A percentile compares a stretch with the other conserved stretches of the same genome.
phyloP scores from a whole-genome alignment of 805 yeast genomes.

The Spathaspora passalidarum region DNA sequence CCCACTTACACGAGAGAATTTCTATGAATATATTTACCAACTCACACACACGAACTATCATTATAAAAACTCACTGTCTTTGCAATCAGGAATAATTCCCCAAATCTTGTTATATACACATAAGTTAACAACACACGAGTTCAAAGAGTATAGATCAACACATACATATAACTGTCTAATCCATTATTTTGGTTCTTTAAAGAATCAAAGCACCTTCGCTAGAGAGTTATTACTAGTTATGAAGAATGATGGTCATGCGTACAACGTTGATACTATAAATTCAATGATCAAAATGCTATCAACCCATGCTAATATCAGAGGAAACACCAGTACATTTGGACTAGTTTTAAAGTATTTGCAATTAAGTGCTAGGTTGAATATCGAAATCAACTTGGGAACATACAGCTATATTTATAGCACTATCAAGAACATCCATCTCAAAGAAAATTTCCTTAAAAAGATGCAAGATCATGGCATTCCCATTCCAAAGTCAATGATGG shows the following conservation, averaged over 20 bases:
- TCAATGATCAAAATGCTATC: slow-evolving; percentile 28
- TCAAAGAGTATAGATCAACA: slow-evolving; percentile 27
- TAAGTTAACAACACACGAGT: slow-evolving; percentile 27
- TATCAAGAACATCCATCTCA: slow-evolving; percentile 35
- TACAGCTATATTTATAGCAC: slow-evolving; percentile 37
- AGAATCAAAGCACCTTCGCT: slow-evolving; percentile 40
- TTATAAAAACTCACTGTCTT: slow-evolving; percentile 31
- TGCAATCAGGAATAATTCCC: slow-evolving; percentile 33
- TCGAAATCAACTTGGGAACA: slow-evolving; percentile 31
- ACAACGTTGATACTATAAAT: slow-evolving; percentile 40
- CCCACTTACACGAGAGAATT: slow-evolving; percentile 23
- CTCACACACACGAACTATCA: slow-evolving; percentile 32
- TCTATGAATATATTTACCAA: slow-evolving; percentile 33
- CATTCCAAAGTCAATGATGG: slow-evolving; percentile 26
- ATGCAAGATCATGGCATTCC: slow-evolving; percentile 32
- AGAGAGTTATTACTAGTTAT: slow-evolving; percentile 37
- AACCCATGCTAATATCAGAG: slow-evolving; percentile 30
- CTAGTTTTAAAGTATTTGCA: slow-evolving; percentile 29
- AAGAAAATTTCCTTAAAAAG: slow-evolving; percentile 32
- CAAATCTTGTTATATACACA: slow-evolving; percentile 39
- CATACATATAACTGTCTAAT: slow-evolving; percentile 39
- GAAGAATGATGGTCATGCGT: slow-evolving; percentile 39
- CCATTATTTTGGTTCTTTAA: slow-evolving; percentile 37
- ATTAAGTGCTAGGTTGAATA: slow-evolving; percentile 20
- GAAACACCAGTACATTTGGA: slow-evolving; percentile 29